Conservation (phyloP, 1,139 yeast genomes). For the Magnusiomyces paraingens region DNA sequence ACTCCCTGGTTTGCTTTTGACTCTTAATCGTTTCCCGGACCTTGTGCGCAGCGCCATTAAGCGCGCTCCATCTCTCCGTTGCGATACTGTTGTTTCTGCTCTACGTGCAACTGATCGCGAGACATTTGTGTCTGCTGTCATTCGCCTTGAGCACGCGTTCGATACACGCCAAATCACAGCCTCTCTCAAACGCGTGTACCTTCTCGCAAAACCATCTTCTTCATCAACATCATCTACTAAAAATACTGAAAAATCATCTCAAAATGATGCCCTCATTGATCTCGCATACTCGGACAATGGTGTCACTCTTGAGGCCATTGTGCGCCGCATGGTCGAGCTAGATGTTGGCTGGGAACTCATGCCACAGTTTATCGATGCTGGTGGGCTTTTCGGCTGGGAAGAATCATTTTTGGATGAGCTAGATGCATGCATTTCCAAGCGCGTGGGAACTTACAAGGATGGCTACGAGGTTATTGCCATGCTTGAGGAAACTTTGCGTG, state of each 20-base stretch:
- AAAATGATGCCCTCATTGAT: background rate
- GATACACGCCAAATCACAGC: constrained; percentile 28
- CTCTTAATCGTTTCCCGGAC: constrained; percentile 48
- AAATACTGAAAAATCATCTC: background rate
- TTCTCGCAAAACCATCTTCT: constrained; percentile 8
- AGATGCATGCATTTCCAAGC: constrained; percentile 38
- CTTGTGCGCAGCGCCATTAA: constrained; percentile 75
- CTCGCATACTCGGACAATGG: constrained; percentile 4
- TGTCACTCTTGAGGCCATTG: constrained; percentile 20
- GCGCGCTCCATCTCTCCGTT: constrained; percentile 60
- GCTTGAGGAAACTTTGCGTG: constrained; percentile 39
- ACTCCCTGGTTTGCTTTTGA: constrained; percentile 48
- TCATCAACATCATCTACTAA: constrained; percentile 4
- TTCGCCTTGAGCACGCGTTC: constrained; percentile 58
- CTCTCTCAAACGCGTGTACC: constrained; percentile 20
- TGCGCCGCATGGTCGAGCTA: constrained; percentile 37
- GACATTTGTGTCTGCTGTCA: constrained; percentile 61
- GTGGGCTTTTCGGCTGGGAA: constrained; percentile 63
- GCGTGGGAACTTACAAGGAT: constrained; percentile 44
- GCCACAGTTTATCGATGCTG: constrained; percentile 62
- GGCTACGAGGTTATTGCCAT: constrained; percentile 52
- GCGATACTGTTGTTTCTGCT: constrained; percentile 56
- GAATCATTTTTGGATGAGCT: constrained; percentile 44
- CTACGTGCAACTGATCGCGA: constrained; percentile 48
- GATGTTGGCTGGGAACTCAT: constrained; percentile 55